Evolutionary conservation across 306 rosid species (phyloP).

Genomic region (Quercus wislizeni): DNA sequence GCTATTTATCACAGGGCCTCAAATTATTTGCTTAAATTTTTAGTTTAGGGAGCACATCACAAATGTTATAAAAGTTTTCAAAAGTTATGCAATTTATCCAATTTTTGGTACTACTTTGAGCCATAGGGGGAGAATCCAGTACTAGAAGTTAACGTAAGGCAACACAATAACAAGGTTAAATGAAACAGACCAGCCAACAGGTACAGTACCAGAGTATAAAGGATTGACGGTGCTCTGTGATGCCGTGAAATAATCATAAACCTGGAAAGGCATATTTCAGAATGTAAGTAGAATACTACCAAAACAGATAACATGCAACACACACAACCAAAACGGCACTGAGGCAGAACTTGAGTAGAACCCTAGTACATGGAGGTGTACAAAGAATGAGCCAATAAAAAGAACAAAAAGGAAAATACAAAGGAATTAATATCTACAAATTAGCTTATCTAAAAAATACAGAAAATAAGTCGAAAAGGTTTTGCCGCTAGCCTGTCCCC

Average conservation of each 20-base stretch:
- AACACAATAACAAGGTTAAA: constrained; percentile 7
- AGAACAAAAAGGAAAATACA: no score
- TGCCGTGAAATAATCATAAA: constrained; percentile 81
- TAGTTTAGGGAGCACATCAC: not conserved
- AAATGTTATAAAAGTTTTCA: not conserved
- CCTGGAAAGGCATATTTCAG: constrained; percentile 52
- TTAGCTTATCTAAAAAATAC: no score
- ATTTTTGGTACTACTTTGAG: not conserved
- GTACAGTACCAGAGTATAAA: constrained; percentile 81
- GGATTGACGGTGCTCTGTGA: constrained; percentile 66
- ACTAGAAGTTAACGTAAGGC: not conserved
- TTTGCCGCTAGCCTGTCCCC: no score
- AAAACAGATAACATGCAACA: constrained; percentile 7
- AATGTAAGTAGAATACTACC: constrained; percentile 29
- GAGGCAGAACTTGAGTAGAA: not conserved
- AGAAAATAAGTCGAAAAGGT: no score
- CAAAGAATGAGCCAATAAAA: no score
- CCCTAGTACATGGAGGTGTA: no score
- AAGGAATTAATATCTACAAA: no score
- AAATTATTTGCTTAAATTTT: not conserved
- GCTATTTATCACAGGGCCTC: not conserved
- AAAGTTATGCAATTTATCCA: not conserved
- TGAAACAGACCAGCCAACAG: constrained; percentile 15
- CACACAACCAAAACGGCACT: not conserved
- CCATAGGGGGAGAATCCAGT: not conserved